Conservation (phyloP, 179 eudicot genomes). For the Amaranthus tricolor region DNA sequence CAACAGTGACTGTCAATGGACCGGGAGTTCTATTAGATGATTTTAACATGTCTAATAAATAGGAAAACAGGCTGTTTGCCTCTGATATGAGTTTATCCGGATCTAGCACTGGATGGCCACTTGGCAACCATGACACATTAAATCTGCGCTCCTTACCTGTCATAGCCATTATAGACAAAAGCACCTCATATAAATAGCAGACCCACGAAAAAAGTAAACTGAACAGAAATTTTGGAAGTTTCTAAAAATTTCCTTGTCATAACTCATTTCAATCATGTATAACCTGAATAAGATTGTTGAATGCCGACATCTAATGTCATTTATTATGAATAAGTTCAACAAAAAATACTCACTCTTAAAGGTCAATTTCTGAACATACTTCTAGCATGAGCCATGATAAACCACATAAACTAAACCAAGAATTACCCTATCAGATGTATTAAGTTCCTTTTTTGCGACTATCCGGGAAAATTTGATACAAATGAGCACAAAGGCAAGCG, state of each 20-base stretch:
- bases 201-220: constrained; percentile 2
- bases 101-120: constrained; percentile 77
- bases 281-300: not conserved
- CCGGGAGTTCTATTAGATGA: constrained; percentile 66
- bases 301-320: not conserved
- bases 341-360: not conserved
- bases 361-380: not conserved
- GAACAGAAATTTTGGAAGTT: not conserved
- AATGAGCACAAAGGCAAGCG: not conserved
- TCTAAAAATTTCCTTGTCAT: not conserved
- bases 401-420: not conserved
- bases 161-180: constrained; percentile 23
- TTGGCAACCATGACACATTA: constrained; percentile 65
- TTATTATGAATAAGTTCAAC: not conserved
- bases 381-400: not conserved
- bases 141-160: constrained; percentile 44
- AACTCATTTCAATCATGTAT: not conserved
- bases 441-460: not conserved
- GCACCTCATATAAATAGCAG: constrained; percentile 8
- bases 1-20: constrained; percentile 61
- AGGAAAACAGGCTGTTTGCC: constrained; percentile 47
- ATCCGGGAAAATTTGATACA: not conserved
- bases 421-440: not conserved
- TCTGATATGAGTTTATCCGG: constrained; percentile 53
- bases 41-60: constrained; percentile 57